Base-by-base conservation (phyloP, 257 asterid species). In the Voacanga thouarsii region DNA sequence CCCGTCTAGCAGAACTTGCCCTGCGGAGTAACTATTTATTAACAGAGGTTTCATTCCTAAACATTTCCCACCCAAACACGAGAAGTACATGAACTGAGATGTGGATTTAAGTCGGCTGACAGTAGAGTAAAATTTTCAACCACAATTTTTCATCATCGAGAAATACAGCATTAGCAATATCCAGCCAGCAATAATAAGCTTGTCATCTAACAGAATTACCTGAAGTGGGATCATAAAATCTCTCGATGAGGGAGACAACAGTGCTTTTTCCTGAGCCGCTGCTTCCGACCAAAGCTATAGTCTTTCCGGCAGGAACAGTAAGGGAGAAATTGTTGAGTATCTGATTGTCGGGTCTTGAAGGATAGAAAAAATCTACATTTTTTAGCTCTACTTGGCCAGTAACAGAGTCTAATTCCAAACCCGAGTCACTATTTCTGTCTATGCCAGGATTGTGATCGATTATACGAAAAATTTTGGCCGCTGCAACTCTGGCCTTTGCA, bases 221-320 rank as follows among this genome's bases (percentile, higher is more conserved):
- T 75, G 96, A 86, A 69, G 89, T 81, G 80, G 98, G 97, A 82
- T 94, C 98, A 28, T 94, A 94, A 78, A 94, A 94, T 75, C 98
- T 90, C 86, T 94, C 98, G 6, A 94, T 90, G 69, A 94, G 97
- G 71, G 98, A 89, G 24, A 94, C 98, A 49, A 94, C 96, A 0
- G 98, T 94, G 80, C 98, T 94, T 81, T 94, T 94, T 1, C 98
- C 98, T 0, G 98, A 94, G 65, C 98, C 97, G 47, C 98, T 94
- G 82, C 97, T 92, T 50, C 97, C 98, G 1, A 94, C 97, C 78
- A 94, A 78, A 28, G 98, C 98, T 1, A 94, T 89, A 10, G 97
- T 94, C 84, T 90, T 94, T 55, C 98, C 97, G 0, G 98, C 89
- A 1, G 92, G 96, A 64, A 94, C 94, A 39, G 78, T 75, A 3